A percentile compares a stretch with the other conserved stretches of the same genome.
These are phyloP conservation scores for Xylaria venustula DNA, from an alignment of 495 filamentous ascomycete species.

Conservation along the genomic window DNA sequence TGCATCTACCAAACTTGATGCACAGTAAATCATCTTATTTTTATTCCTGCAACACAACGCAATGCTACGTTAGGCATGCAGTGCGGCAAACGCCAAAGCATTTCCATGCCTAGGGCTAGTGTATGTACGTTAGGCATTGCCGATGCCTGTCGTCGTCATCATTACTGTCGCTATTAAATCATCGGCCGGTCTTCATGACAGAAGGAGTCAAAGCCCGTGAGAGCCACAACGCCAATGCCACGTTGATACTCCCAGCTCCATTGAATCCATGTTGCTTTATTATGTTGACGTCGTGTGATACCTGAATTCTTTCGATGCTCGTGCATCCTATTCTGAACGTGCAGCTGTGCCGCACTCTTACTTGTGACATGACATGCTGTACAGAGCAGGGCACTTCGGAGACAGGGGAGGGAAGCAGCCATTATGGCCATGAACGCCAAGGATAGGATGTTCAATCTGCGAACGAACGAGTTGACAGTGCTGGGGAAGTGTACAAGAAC, in stretches of 20 bases:
- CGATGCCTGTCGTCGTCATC: neutral
- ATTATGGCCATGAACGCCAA: neutral
- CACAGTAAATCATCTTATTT: constrained; percentile 10
- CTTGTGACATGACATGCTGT: neutral
- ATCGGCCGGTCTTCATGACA: neutral
- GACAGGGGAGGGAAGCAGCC: neutral
- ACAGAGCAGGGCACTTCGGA: neutral
- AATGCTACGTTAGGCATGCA: constrained; percentile 8
- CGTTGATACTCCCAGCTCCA: neutral
- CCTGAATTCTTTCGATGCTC: neutral
- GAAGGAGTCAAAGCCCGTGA: neutral
- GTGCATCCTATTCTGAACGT: neutral
- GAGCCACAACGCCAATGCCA: neutral
- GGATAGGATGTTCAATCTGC: neutral
- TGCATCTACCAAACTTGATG: neutral
- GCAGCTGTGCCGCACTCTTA: constrained; percentile 4
- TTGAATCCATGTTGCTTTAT: neutral
- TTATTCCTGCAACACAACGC: constrained; percentile 2
- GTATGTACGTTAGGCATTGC: neutral
- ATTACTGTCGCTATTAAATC: neutral
- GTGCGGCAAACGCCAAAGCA: neutral
- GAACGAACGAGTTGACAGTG: neutral
- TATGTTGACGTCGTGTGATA: constrained; percentile 3
- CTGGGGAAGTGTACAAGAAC: neutral
- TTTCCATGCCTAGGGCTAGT: neutral